A percentile compares a stretch with the other conserved stretches of the same genome.
Evolutionary conservation across 352 stramenopile species (phyloP).

Genomic region (Phytopythium litorale): DNA sequence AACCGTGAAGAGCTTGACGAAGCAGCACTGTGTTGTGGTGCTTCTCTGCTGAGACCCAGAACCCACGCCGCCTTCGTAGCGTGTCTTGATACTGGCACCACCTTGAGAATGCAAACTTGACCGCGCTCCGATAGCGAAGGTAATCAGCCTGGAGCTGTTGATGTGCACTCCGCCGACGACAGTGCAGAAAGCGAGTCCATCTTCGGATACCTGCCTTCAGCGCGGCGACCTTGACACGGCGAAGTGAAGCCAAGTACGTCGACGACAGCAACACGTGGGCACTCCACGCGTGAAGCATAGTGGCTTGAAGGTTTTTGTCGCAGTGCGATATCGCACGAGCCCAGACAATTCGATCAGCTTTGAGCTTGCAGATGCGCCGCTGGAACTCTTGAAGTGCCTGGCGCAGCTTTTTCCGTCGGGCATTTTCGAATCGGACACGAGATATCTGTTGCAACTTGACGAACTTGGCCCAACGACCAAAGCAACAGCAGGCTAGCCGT

Average conservation of each 20-base stretch:
- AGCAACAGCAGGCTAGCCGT: not conserved
- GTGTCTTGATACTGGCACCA: not conserved
- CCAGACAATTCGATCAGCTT: not conserved
- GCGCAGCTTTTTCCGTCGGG: not conserved
- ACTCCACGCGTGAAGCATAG: not conserved
- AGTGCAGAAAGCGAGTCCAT: slow-evolving; percentile 1
- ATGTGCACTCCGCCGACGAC: not conserved
- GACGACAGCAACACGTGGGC: not conserved
- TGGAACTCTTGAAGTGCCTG: not conserved
- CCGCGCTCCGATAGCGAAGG: not conserved
- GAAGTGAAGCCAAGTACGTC: not conserved
- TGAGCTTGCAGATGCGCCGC: not conserved
- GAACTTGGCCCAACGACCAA: not conserved
- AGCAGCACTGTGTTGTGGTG: not conserved
- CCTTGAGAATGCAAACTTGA: not conserved
- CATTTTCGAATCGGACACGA: not conserved
- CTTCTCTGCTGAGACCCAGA: not conserved
- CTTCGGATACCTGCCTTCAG: slow-evolving; percentile 2
- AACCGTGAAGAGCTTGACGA: not conserved
- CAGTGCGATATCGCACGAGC: not conserved
- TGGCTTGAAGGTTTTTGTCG: not conserved
- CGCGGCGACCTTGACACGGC: not conserved
- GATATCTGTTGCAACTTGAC: not conserved
- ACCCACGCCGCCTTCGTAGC: not conserved
- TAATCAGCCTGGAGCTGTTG: slow-evolving; percentile 1